phyloP scores from a whole-genome alignment of 176 grass and related monocot genomes.

The Aechmea fasciata region DNA sequence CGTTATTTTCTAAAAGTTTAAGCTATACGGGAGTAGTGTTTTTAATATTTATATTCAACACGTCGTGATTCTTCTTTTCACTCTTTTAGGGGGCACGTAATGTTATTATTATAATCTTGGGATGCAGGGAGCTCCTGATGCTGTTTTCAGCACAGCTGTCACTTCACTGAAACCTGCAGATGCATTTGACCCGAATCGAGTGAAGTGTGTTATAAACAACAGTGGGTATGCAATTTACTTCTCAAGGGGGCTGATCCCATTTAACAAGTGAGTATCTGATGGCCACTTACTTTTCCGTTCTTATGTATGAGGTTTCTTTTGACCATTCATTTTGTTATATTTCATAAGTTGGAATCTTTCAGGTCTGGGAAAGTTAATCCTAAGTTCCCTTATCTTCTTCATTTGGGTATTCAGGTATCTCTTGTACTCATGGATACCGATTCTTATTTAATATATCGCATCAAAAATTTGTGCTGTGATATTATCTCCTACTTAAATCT shows the following conservation, averaged over 20 bases:
- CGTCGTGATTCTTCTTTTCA: background rate
- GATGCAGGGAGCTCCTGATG: conserved; percentile 76
- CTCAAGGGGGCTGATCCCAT: conserved; percentile 87
- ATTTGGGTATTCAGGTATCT: conserved; percentile 85
- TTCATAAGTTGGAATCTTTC: conserved; percentile 29
- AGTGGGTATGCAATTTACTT: conserved; percentile 94
- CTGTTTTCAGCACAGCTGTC: conserved; percentile 90
- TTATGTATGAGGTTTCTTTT: background rate
- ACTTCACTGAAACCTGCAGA: conserved; percentile 82
- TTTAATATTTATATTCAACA: too few species aligned
- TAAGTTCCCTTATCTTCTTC: conserved; percentile 81
- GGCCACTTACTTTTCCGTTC: background rate
- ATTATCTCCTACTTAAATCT: background rate
- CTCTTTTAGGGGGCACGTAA: background rate
- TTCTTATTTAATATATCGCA: background rate
- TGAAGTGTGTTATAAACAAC: conserved; percentile 92
- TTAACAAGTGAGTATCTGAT: conserved; percentile 58
- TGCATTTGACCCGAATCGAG: conserved; percentile 73
- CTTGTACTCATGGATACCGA: background rate
- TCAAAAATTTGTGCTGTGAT: background rate
- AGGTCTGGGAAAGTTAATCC: conserved; percentile 72
- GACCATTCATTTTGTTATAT: conserved; percentile 3
- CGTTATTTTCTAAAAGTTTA: too few species aligned
- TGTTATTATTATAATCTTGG: background rate
- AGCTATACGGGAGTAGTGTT: too few species aligned